A percentile compares a stretch with the other conserved stretches of the same genome.
These are phyloP conservation scores for Arachis hypogaea DNA, from an alignment of 306 rosid species.

Conservation along the genomic window DNA sequence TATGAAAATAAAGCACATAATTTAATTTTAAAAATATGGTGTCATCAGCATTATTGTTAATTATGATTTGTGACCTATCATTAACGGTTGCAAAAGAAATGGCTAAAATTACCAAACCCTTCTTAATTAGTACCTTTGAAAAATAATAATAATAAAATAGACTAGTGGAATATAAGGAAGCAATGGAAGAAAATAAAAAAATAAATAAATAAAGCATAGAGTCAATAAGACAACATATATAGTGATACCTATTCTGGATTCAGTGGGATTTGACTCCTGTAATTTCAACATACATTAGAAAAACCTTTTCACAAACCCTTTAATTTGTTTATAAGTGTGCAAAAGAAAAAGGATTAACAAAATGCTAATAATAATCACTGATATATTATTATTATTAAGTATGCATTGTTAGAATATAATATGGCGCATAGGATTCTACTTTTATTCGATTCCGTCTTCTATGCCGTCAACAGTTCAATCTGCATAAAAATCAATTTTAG, in stretches of 20 bases:
- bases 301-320: slow-evolving; percentile 20
- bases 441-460: slow-evolving; percentile 37
- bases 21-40: slow-evolving; percentile 10
- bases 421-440: slow-evolving; percentile 38
- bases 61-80: not conserved
- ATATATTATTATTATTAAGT: slow-evolving; percentile 10
- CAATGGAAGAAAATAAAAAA: no score
- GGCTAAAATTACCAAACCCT: no score
- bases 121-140: no score
- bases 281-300: slow-evolving; percentile 11
- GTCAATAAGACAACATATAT: no score
- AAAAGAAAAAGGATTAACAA: slow-evolving; percentile 21
- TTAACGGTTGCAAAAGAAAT: not conserved
- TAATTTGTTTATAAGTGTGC: slow-evolving; percentile 5
- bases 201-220: not conserved
- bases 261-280: not conserved
- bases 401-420: slow-evolving; percentile 2
- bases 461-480: slow-evolving; percentile 21
- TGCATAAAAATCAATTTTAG: not conserved
- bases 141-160: no score
- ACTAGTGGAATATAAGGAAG: not conserved
- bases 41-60: slow-evolving; percentile 19
- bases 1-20: not conserved
- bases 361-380: not conserved
- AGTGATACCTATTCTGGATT: not conserved